Percentiles rank a stretch among this genome's conserved stretches.
These are phyloP conservation scores for Lathyrus sativus DNA, from an alignment of 306 rosid genomes.

Conservation along the genomic window DNA sequence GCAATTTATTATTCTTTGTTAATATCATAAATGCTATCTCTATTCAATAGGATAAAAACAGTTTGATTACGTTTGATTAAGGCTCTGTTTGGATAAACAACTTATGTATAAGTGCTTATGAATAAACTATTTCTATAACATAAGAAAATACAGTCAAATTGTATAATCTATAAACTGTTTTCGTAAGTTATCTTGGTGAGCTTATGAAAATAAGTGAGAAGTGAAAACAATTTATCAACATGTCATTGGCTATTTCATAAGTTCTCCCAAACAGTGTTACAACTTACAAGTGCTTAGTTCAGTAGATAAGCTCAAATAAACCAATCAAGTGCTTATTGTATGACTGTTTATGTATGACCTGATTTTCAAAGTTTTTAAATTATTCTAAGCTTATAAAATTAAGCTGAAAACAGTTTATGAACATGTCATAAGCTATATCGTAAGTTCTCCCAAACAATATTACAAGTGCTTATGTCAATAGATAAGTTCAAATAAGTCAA, in stretches of 20 bases:
- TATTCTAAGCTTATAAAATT: not conserved
- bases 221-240: not conserved
- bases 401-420: not conserved
- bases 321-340: not conserved
- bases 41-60: not conserved
- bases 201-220: not conserved
- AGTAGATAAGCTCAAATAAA: not conserved
- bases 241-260: not conserved
- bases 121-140: too few species aligned
- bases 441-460: not conserved
- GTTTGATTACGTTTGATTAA: not conserved
- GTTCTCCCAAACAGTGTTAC: not conserved
- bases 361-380: not conserved
- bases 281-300: not conserved
- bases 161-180: too few species aligned
- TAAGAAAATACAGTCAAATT: too few species aligned
- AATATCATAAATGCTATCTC: constrained; percentile 5
- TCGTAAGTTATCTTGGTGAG: not conserved
- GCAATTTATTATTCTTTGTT: not conserved
- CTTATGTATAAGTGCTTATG: too few species aligned
- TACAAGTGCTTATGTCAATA: not conserved
- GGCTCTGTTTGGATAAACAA: too few species aligned
- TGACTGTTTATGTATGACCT: not conserved
- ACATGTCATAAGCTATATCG: not conserved
- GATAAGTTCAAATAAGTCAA: not conserved